Evolutionary conservation across 257 asterid species (phyloP), one percentile per base, ranked within the genome.

Genomic region (Catharanthus roseus): DNA sequence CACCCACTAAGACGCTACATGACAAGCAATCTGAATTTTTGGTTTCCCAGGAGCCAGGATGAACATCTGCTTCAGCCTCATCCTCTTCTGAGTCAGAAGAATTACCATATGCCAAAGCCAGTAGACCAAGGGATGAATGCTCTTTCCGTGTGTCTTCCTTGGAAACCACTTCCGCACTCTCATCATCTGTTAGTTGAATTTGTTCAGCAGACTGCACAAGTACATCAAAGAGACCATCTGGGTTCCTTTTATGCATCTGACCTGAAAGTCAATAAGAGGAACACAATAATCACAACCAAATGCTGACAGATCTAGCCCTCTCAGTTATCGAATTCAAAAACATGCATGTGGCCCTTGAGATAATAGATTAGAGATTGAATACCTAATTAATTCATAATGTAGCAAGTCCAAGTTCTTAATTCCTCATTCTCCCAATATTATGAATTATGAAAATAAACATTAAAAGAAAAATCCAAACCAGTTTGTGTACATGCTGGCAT

Each of bases 11-110:
- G 63, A 62, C 80, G 67, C 75, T 68, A 65, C 67, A 79, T 36
- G 75, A 62, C 28, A 24, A 77, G 74, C 71, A 74, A 67, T 66
- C 81, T n/a, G 51, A 69, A 68, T 72, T 47, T 72, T 67, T 71
- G 62, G 80, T 68, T 60, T 79, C 79, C 70, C 74, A 51, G 78
- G 74, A 75, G 49, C 79, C 58, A 26, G 55, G 68, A 31, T 78
- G 81, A 77, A 70, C 68, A 76, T 68, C 86, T 73, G 78, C 84
- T 79, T 85, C 88, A 38, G 72, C 70, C 56, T 83, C 84, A 10
- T 88, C 96, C 47, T 77, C 93, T 74, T 93, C 99, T 1, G 96
- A 83, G 75, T 95, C 99, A 0, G 97, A 95, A 63, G 91, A 84
- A 84, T 80, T 68, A n/a, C 88, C 93, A 74, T 95, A 95, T 36